Percentiles rank a stretch among this genome's conserved stretches.
These are phyloP conservation scores for Magnusiomyces ingens DNA, from an alignment of 1,139 yeast species.

Conservation along the genomic window DNA sequence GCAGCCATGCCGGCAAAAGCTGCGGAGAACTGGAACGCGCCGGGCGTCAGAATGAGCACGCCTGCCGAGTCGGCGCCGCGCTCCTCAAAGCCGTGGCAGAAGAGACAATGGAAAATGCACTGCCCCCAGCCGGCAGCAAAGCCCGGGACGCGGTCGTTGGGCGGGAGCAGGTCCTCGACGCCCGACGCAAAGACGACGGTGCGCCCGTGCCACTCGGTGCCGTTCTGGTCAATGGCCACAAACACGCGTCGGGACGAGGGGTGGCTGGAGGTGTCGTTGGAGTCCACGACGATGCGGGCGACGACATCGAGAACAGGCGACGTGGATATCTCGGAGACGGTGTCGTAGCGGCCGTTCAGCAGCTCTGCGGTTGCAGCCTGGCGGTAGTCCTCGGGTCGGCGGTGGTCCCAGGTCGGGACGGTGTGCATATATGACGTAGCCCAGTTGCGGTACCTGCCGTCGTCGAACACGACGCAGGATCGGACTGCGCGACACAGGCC, in stretches of 20 bases:
- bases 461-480: conserved; percentile 9
- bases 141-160: neutral
- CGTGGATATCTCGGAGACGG: conserved; percentile 8
- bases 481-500: conserved; percentile 10
- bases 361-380: conserved; percentile 4
- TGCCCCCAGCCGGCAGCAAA: conserved; percentile 11
- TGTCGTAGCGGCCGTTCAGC: conserved; percentile 8
- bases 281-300: neutral
- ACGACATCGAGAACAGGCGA: conserved; percentile 4
- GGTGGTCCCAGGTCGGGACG: conserved; percentile 11
- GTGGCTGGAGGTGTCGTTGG: neutral
- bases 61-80: conserved; percentile 6
- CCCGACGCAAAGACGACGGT: conserved; percentile 8
- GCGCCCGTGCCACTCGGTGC: conserved; percentile 5
- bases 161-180: conserved; percentile 3
- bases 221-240: conserved; percentile 4
- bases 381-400: conserved; percentile 6
- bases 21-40: conserved; percentile 2
- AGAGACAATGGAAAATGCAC: conserved; percentile 10
- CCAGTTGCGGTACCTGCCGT: conserved; percentile 9
- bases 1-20: conserved; percentile 8
- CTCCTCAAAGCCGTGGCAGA: conserved; percentile 12
- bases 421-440: conserved; percentile 9
- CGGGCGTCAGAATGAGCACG: conserved; percentile 1
- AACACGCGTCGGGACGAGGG: neutral